Evolutionary conservation across 805 yeast species (phyloP), one percentile per base, ranked within the genome.

Genomic region (Sporopachydermia lactativora): DNA sequence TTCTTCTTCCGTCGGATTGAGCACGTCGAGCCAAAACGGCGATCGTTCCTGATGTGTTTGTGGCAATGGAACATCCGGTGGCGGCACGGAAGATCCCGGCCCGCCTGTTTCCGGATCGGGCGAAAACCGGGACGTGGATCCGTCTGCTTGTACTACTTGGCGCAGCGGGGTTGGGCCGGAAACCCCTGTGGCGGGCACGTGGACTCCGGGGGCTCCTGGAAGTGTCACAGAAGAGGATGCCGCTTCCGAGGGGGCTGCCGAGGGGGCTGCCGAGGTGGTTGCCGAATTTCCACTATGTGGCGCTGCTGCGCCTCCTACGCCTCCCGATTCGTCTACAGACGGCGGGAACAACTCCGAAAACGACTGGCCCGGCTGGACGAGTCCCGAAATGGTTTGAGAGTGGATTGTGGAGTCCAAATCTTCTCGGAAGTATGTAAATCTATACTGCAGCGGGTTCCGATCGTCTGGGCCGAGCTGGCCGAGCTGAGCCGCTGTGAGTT

Each of bases 1-100:
- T 58, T 89, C 98, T 49, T 86, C 96, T 53, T 92, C 97, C 0
- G 95, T 82, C 6, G 98, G 98, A 52, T 84, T 81, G 43, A 83
- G 62, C 8, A 89, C 81, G 58, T 89, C 97, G 6, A 89, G 66
- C 98, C 98, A 89, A 66, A 89, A 86, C 14, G 95, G 88, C 2
- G 75, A 65, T 5, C 65, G 65, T 16, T 68, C 72, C 8, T 54
- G 59, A 6, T 42, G 41, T 38, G 42, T 34, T 15, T 45, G 45
- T 24, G 48, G 35, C n/a, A n/a, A n/a, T n/a, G n/a, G n/a, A n/a
- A n/a, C n/a, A n/a, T n/a, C n/a, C n/a, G n/a, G n/a, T n/a, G n/a
- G n/a, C n/a, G n/a, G n/a, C n/a, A n/a, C n/a, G n/a, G n/a, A n/a
- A n/a, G n/a, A n/a, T n/a, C n/a, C n/a, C n/a, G n/a, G n/a, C n/a